Evolutionary conservation across 768 basidiomycete species (phyloP).

Genomic region (Mycena amicta): DNA sequence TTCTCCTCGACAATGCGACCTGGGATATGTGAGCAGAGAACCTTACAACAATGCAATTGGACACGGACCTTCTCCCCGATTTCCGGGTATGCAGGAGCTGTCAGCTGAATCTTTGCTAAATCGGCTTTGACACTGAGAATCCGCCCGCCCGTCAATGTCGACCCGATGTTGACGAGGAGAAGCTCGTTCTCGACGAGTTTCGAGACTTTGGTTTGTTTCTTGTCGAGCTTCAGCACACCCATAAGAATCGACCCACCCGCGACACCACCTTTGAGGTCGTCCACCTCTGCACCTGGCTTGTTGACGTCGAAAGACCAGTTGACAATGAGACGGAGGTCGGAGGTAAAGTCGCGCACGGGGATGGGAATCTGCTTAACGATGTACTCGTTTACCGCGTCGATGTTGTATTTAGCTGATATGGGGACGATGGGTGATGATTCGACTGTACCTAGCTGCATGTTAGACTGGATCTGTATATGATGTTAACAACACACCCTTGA

Average conservation of each 20-base stretch:
- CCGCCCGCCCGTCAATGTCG: slow-evolving; percentile 94
- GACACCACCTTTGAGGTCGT: slow-evolving; percentile 97
- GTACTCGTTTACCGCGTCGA: slow-evolving; percentile 98
- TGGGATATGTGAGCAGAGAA: background rate
- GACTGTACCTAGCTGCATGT: slow-evolving; percentile 78
- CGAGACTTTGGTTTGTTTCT: slow-evolving; percentile 95
- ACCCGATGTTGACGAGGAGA: slow-evolving; percentile 95
- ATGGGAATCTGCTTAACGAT: slow-evolving; percentile 97
- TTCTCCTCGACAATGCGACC: slow-evolving; percentile 89
- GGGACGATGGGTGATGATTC: slow-evolving; percentile 97
- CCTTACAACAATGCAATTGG: too few relatives aligned
- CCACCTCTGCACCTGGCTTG: slow-evolving; percentile 96
- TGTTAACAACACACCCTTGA: slow-evolving; percentile 72
- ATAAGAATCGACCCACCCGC: slow-evolving; percentile 96
- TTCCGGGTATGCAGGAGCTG: slow-evolving; percentile 93
- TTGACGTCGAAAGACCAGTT: slow-evolving; percentile 99
- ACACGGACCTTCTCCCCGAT: slow-evolving; percentile 86
- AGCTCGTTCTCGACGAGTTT: slow-evolving; percentile 92
- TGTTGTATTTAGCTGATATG: slow-evolving; percentile 99
- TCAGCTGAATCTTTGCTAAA: slow-evolving; percentile 90
- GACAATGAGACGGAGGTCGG: slow-evolving; percentile 92
- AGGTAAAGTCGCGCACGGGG: slow-evolving; percentile 89
- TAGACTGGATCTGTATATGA: background rate
- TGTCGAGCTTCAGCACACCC: slow-evolving; percentile 90
- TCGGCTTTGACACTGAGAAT: slow-evolving; percentile 94